Base-by-base conservation (phyloP, 176 grass and related monocot genomes). In the Stipa capillata region DNA sequence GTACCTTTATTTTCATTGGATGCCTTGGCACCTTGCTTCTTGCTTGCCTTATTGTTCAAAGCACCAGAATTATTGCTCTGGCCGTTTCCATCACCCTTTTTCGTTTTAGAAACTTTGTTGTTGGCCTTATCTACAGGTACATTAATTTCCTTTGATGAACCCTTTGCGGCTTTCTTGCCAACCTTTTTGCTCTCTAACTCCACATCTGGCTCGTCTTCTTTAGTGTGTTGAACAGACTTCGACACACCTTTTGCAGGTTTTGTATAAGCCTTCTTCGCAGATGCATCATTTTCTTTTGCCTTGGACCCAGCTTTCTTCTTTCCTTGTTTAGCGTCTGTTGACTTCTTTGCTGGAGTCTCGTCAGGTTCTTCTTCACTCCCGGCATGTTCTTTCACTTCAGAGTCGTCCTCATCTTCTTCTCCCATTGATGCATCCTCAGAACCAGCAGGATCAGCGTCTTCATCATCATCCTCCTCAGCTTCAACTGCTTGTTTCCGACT, bases 1-100 rank as follows among this genome's bases (percentile, higher is more conserved):
- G 2, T 93, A 99, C 97, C 97, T 90, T 93, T 85, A 76, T 82
- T 99, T 87, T 85, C 90, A 47, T 25, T 67, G 18, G 85, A 44
- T 62, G 57, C 18, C 69, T 79, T 94, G 11, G 80, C 45, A 85
- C 51, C 56, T 62, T 80, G 47, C 82, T 87, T 88, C 76, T 87
- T 91, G 62, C 52, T 47, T 32, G 48, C 20, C 57, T 84, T 85
- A 32, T 6, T 80, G 45, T 80, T 87, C 29, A 56, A 34, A 27
- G 27, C 50, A 48, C 62, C 43, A 64, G 71, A 52, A 39, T 73
- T 84, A 43, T 78, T 93, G 47, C 27, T 84, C 76, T 65, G 79
- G 71, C 31, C 87, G 65, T 86, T 97, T 73, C 68, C 72, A 54
- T 74, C 82, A 8, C 67, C 84, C 57, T 82, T 91, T 75, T 89